Evolutionary conservation across 768 basidiomycete species (phyloP), one percentile per base, ranked within the genome.

Genomic region (Atractiella rhizophila): DNA sequence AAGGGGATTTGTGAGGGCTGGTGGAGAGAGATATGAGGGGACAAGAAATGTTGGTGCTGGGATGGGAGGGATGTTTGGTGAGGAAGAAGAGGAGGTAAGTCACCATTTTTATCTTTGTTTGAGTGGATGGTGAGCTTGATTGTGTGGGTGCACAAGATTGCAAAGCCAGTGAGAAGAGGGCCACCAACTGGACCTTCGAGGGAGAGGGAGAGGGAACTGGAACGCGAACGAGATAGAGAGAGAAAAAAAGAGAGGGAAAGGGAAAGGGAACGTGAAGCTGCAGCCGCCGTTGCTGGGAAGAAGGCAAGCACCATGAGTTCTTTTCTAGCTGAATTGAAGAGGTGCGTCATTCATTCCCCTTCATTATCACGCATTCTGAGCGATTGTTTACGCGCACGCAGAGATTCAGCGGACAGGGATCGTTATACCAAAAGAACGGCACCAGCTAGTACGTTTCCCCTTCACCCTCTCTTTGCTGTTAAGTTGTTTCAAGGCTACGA

Each of bases 241-340:
- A 48, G 5, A 53, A 45, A 45, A 41, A 43, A 1, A 48, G 48
- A 36, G 20, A 18, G n/a, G 47, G 35, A 32, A 21, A 31, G 39
- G 25, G 28, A 27, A 7, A 34, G 36, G 18, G 13, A 35, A 30
- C 19, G 38, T 39, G 21, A 32, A 20, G 36, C 45, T n/a, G 3
- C 43, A 4, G 3, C 30, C 7, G 38, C 25, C 4, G 20, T 32
- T 1, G 18, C 28, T 7, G 34, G 34, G 1, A 91, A 82, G 57
- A 91, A 91, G 3, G 91, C 82, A 57, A 71, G 88, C 37, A 82
- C 79, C 1, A 96, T 96, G 82, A 86, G 94, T 59, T 60, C 74
- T 2, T 98, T 96, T 56, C 63, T 98, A 37, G 85, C 91, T 52
- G 85, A 98, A 62, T 81, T 98, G 44, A 96, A 96, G 62, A 70